Conservation (phyloP, 192 early-diverging fungal genomes). For the Chytriomyces hyalinus region DNA sequence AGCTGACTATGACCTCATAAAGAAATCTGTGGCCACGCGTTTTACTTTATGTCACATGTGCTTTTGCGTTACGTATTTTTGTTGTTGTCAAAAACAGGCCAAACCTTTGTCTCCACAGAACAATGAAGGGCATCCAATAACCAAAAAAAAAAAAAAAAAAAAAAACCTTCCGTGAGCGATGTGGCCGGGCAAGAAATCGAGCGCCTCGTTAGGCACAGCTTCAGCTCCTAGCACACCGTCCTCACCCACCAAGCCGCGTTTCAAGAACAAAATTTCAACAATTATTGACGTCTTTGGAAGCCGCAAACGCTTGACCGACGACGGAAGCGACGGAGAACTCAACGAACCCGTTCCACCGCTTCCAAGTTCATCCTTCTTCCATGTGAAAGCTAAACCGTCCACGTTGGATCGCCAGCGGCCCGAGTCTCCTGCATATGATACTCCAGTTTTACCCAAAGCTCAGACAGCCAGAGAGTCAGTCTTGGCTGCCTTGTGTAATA, state of each 20-base stretch:
- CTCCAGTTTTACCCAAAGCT: neutral
- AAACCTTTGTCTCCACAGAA: no score
- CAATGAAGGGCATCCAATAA: no score
- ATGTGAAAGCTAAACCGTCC: neutral
- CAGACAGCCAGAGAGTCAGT: neutral
- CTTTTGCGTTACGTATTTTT: no score
- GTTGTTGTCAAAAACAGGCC: no score
- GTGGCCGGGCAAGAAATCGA: no score
- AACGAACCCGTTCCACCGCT: neutral
- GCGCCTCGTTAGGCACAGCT: no score
- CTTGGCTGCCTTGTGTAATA: neutral
- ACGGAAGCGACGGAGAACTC: neutral
- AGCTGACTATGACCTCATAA: no score
- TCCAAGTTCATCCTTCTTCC: neutral
- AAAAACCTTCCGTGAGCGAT: no score
- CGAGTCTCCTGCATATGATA: neutral
- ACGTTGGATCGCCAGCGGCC: neutral
- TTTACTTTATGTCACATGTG: no score
- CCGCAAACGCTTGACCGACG: neutral
- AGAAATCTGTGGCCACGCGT: no score
- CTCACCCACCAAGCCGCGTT: neutral
- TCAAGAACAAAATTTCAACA: slow-evolving; percentile 1
- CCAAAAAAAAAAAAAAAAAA: no score
- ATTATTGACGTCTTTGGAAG: slow-evolving; percentile 1
- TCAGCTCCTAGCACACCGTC: no score